Base-by-base conservation (phyloP, 1,139 yeast genomes). In the Zhuliangozyma parablackwelliae region DNA sequence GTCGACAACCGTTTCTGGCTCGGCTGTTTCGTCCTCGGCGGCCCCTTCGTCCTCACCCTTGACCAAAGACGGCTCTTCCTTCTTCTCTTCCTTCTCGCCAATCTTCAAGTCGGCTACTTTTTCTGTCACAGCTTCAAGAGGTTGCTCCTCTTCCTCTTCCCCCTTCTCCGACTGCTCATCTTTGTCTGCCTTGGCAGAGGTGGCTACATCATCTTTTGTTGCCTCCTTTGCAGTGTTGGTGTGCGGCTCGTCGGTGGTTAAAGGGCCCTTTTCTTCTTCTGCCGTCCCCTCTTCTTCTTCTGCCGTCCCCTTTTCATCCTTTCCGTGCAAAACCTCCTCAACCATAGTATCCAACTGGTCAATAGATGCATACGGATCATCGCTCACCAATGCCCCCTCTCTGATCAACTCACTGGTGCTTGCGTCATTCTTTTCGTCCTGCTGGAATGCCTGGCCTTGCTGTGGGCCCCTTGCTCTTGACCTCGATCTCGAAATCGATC, bases 401-500 rank as follows among this genome's bases (percentile, higher is more conserved):
- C 58, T 59, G 21, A 53, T 62, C 43, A 71, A 63, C 34, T 59
- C 69, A 10, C 56, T 54, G 1, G 72, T 61, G 40, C 65, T 59
- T 21, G 74, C 68, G 49, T 69, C 75, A 49, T 68, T 68, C 52
- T 66, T 67, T 40, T 63, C 73, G 40, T 75, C 75, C 40, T 56
- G 63, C 32, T 60, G 54, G 30, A 13, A 26, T 16, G 28, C 35
- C 10, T 33, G 38, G 30, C 33, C 34, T 9, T n/a, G 12, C 28
- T 10, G 26, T 21, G 30, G 34, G 28, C 47, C 52, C 26, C 44
- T 37, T 5, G 62, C 62, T 56, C 83, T 69, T 10, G 82, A 75
- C 49, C 83, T 66, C 2, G 85, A 78, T 54, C 84, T 67, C 1
- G 85, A 79, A 34, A 80, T 78, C 1, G 80, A 70, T 44, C 85